phyloP scores from a whole-genome alignment of 1,284 basidiomycete species.

The Inonotus obliquus region DNA sequence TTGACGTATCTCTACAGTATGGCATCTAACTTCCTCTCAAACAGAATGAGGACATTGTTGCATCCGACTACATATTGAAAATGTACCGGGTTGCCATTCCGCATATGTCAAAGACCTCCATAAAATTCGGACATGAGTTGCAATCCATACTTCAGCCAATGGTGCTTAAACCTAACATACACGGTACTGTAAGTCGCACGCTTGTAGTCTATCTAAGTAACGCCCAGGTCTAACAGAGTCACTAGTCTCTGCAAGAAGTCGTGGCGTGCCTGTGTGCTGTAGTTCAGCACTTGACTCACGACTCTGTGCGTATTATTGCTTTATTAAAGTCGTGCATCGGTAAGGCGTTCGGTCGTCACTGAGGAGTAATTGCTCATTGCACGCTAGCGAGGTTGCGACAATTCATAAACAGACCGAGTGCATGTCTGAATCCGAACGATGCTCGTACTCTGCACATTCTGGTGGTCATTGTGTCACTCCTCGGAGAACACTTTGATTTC shows the following conservation, averaged over 20 bases:
- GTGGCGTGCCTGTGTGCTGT: slow-evolving; percentile 89
- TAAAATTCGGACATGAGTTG: slow-evolving; percentile 82
- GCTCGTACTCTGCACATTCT: slow-evolving; percentile 51
- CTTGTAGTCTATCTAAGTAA: background rate
- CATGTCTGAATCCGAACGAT: slow-evolving; percentile 33
- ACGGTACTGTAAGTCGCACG: slow-evolving; percentile 50
- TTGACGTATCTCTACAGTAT: slow-evolving; percentile 10
- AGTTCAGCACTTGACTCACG: slow-evolving; percentile 81
- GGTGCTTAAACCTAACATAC: slow-evolving; percentile 75
- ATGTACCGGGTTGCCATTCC: slow-evolving; percentile 86
- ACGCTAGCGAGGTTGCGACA: slow-evolving; percentile 54
- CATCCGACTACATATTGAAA: slow-evolving; percentile 80
- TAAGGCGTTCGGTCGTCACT: slow-evolving; percentile 30
- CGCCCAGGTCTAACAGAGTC: background rate
- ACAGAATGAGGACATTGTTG: slow-evolving; percentile 77
- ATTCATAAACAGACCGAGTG: slow-evolving; percentile 36
- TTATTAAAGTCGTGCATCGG: slow-evolving; percentile 82
- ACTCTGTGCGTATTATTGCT: slow-evolving; percentile 71
- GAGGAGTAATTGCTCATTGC: background rate
- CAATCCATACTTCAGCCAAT: slow-evolving; percentile 80
- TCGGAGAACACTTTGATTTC: slow-evolving; percentile 87
- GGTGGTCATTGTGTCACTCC: slow-evolving; percentile 77
- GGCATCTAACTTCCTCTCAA: background rate
- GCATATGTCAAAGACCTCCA: slow-evolving; percentile 81
- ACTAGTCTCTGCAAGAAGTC: slow-evolving; percentile 79